A percentile compares a stretch with the other conserved stretches of the same genome.
phyloP scores from a whole-genome alignment of 805 yeast genomes.

The Vanderwaltozyma tropicalis region DNA sequence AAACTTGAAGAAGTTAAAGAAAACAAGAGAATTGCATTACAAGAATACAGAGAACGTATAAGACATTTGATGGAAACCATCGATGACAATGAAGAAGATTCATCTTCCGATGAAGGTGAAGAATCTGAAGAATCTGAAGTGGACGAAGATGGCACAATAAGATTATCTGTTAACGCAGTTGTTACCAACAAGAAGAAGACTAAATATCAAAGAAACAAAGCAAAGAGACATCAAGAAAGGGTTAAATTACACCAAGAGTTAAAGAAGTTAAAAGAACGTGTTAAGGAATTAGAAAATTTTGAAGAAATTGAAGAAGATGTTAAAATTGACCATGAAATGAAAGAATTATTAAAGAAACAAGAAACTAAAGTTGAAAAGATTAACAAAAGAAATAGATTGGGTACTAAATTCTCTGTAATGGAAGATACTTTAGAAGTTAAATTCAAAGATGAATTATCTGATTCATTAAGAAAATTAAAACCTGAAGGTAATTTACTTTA shows the following conservation, averaged over 20 bases:
- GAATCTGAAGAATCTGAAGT: conserved; percentile 28
- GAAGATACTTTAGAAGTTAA: conserved; percentile 58
- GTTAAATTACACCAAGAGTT: conserved; percentile 44
- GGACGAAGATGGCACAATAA: conserved; percentile 27
- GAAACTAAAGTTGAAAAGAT: conserved; percentile 20
- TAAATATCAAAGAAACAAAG: conserved; percentile 61
- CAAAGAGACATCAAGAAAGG: conserved; percentile 52
- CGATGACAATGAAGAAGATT: conserved; percentile 47
- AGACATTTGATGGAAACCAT: conserved; percentile 52
- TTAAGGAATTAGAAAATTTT: conserved; percentile 47
- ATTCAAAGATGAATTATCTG: conserved; percentile 78
- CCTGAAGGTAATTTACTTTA: conserved; percentile 85
- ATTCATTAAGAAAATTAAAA: conserved; percentile 69
- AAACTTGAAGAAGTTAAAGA: conserved; percentile 57
- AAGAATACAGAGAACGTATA: conserved; percentile 54
- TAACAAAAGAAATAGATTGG: conserved; percentile 32
- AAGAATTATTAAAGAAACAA: conserved; percentile 12
- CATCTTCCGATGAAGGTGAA: conserved; percentile 29
- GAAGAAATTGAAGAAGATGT: conserved; percentile 29
- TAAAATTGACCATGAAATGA: conserved; percentile 6
- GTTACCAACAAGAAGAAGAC: conserved; percentile 65
- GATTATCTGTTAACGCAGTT: conserved; percentile 63
- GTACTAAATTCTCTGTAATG: conserved; percentile 38
- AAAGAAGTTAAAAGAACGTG: conserved; percentile 48
- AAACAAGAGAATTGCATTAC: conserved; percentile 47